Base-by-base conservation (phyloP, 192 early-diverging fungal species). In the Funneliformis geosporum region DNA sequence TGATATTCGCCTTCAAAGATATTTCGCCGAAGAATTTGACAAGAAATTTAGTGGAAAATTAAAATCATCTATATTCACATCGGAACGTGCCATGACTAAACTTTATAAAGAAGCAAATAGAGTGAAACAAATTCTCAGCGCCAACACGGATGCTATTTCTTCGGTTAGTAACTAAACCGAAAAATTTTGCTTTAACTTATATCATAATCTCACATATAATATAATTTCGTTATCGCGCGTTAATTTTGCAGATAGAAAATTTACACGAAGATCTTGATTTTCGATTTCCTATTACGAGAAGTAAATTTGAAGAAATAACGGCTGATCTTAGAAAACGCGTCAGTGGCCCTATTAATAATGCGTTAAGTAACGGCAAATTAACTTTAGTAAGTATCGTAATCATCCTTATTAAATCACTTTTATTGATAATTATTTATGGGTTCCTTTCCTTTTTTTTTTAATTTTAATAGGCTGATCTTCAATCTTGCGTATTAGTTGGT, bases 61-160 rank as follows among this genome's bases (percentile, higher is more conserved):
- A 5, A 85, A 83, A 25, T 80, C 68, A 9, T 87, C 90, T 46
- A 85, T 97, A 11, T 86, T 86, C 14, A 79, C 83, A 33, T 93
- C 90, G 28, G 87, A 92, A 67, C 90, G 96, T 28, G 97, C 96
- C 5, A 96, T 96, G 95, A 91, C 92, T 14, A 91, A 91, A 71
- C 86, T 99, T 39, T 83, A 97, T 67, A 95, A 95, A 81, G 97
- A 99, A 82, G 97, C 98, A 4, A 94, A 91, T 84, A 91, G 96
- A 67, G 94, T 98, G 77, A 99, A 99, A 88, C 92, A 94, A 61
- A 96, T 99, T 78, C 86, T 99, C 60, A 97, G 95, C 79, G 97
- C 95, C 46, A 99, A 99, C 83, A 89, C 87, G 18, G 94, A 98
- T 66, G 94, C 94, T 0, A 86, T 87, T 42, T 93, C 96, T 27